A percentile compares a stretch with the other conserved stretches of the same genome.
These are phyloP conservation scores for Ilyonectria sp. DNA, from an alignment of 2,329 filamentous ascomycete genomes.

Conservation along the genomic window DNA sequence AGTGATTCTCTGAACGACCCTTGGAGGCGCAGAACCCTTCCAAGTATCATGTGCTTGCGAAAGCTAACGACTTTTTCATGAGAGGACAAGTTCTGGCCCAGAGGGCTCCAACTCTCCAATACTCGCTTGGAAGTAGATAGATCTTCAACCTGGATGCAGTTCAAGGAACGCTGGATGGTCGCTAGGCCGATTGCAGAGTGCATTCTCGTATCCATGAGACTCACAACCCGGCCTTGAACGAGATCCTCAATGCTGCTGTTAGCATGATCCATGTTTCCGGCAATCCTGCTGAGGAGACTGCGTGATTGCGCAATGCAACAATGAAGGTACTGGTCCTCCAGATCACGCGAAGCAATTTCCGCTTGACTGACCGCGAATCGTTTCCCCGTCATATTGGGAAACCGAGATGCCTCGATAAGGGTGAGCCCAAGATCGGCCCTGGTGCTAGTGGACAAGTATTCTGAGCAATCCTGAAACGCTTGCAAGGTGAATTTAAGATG, in stretches of 20 bases:
- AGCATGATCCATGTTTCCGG: slow-evolving; percentile 34
- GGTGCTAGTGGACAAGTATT: slow-evolving; percentile 28
- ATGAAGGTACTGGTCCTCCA: slow-evolving; percentile 40
- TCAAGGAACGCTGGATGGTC: slow-evolving; percentile 37
- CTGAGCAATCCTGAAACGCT: slow-evolving; percentile 35
- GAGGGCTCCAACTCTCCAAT: slow-evolving; percentile 36
- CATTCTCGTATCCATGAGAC: slow-evolving; percentile 26
- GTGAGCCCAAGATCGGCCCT: slow-evolving; percentile 43
- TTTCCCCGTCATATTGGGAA: slow-evolving; percentile 44
- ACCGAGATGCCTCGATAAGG: slow-evolving; percentile 42
- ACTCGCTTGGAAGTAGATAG: slow-evolving; percentile 34
- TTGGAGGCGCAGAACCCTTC: slow-evolving; percentile 37
- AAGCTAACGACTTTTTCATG: slow-evolving; percentile 38
- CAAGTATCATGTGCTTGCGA: slow-evolving; percentile 39
- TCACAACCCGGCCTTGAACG: slow-evolving; percentile 10
- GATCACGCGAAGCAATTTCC: slow-evolving; percentile 32
- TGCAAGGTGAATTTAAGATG: slow-evolving; percentile 37
- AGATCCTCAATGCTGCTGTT: slow-evolving; percentile 34
- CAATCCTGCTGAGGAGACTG: slow-evolving; percentile 36
- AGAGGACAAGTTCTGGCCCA: slow-evolving; percentile 30
- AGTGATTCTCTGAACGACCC: slow-evolving; percentile 36
- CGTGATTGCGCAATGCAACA: slow-evolving; percentile 38
- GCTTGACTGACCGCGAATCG: slow-evolving; percentile 40
- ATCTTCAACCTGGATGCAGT: slow-evolving; percentile 40
- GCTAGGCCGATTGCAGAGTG: slow-evolving; percentile 36